These are phyloP conservation scores for Penicillium nordicum DNA, from an alignment of 2,329 filamentous ascomycete species.

Conservation along the genomic window DNA sequence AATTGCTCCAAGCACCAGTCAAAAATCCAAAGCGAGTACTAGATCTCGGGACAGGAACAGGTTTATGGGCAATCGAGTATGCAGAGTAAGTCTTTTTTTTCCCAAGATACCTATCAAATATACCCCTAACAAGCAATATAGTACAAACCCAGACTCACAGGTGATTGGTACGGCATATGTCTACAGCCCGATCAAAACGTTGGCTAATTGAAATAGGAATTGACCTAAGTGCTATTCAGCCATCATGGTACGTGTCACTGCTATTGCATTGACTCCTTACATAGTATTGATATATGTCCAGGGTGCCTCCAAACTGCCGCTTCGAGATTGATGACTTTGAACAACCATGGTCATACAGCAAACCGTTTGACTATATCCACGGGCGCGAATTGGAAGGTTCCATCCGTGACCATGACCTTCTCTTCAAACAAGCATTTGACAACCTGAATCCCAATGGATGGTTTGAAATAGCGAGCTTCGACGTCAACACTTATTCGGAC, in stretches of 20 bases:
- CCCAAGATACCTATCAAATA: not conserved
- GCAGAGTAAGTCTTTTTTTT: slow-evolving; percentile 28
- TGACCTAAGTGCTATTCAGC: slow-evolving; percentile 33
- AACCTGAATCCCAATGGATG: slow-evolving; percentile 29
- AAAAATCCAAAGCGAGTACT: slow-evolving; percentile 28
- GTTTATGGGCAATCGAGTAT: slow-evolving; percentile 39
- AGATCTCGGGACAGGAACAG: slow-evolving; percentile 38
- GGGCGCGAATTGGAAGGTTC: slow-evolving; percentile 32
- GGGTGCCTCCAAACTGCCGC: slow-evolving; percentile 35
- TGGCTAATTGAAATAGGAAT: slow-evolving; percentile 22
- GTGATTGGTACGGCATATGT: slow-evolving; percentile 27
- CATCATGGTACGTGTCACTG: slow-evolving; percentile 24
- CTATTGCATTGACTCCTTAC: not conserved
- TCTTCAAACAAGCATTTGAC: slow-evolving; percentile 26
- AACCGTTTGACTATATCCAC: slow-evolving; percentile 33
- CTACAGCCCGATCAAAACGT: not conserved
- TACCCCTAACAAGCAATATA: slow-evolving; percentile 9
- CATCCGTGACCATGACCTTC: slow-evolving; percentile 26
- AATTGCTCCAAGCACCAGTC: slow-evolving; percentile 27
- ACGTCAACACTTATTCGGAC: slow-evolving; percentile 87
- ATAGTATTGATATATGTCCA: slow-evolving; percentile 1
- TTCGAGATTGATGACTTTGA: slow-evolving; percentile 36
- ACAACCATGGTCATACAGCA: slow-evolving; percentile 28
- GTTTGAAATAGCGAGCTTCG: slow-evolving; percentile 59
- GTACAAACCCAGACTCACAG: slow-evolving; percentile 27